A percentile compares a stretch with the other conserved stretches of the same genome.
Conservation (phyloP, 345 rosid genomes). For the Salix suchowensis region DNA sequence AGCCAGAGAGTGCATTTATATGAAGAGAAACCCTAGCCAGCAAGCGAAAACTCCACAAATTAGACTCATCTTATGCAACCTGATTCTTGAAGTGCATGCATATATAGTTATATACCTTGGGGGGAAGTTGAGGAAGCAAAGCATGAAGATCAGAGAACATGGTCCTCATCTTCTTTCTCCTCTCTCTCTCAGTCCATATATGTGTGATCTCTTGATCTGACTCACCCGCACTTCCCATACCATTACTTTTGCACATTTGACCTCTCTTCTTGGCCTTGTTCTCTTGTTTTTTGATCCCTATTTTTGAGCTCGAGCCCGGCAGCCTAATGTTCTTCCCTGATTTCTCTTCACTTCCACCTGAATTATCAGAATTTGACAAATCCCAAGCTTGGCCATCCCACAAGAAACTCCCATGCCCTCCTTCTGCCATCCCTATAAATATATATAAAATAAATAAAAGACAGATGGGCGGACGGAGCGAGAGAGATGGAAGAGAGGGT, state of each 20-base stretch:
- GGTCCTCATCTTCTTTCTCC: slow-evolving; percentile 78
- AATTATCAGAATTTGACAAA: slow-evolving; percentile 36
- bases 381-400: slow-evolving; percentile 39
- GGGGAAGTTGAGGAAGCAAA: slow-evolving; percentile 75
- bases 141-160: slow-evolving; percentile 65
- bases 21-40: not conserved
- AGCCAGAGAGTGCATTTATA: not conserved
- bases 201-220: slow-evolving; percentile 50
- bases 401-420: slow-evolving; percentile 7
- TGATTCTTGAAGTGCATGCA: not conserved
- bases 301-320: not conserved
- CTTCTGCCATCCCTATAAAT: slow-evolving; percentile 11
- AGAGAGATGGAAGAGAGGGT: not conserved
- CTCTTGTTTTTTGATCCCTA: not conserved
- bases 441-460: not conserved
- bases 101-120: slow-evolving; percentile 44
- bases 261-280: not conserved
- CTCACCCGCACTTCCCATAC: slow-evolving; percentile 11
- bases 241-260: not conserved
- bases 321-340: not conserved
- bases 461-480: not conserved
- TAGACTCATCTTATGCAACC: not conserved
- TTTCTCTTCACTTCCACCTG: slow-evolving; percentile 8
- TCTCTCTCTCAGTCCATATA: slow-evolving; percentile 72
- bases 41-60: not conserved